Conservation (phyloP, 108 stramenopile genomes). For the Conticribra guillardii region DNA sequence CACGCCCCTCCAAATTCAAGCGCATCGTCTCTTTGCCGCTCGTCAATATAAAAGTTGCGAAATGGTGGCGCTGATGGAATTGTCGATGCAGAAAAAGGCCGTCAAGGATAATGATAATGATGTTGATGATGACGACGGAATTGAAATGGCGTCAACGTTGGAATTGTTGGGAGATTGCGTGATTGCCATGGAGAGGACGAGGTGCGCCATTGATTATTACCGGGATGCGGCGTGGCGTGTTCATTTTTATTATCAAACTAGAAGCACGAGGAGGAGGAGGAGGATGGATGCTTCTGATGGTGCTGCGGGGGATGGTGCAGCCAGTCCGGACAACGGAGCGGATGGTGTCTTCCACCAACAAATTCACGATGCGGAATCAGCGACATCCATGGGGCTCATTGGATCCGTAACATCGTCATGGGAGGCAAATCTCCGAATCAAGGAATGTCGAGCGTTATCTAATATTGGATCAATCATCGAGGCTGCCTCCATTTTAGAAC, state of each 20-base stretch:
- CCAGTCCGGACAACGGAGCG: not conserved
- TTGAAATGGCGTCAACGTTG: slow-evolving; percentile 28
- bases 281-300: too few relatives aligned
- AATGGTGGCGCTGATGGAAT: slow-evolving; percentile 68
- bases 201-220: slow-evolving; percentile 69
- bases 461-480: slow-evolving; percentile 69
- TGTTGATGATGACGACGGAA: not conserved
- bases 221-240: slow-evolving; percentile 43
- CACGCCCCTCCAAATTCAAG: slow-evolving; percentile 62
- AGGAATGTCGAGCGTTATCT: slow-evolving; percentile 78
- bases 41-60: slow-evolving; percentile 79
- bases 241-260: not conserved
- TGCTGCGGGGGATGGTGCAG: not conserved
- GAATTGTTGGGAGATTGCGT: slow-evolving; percentile 81
- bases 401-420: slow-evolving; percentile 24
- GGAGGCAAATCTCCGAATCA: slow-evolving; percentile 61
- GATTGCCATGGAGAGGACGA: slow-evolving; percentile 52
- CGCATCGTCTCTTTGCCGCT: slow-evolving; percentile 49
- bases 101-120: not conserved
- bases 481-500: slow-evolving; percentile 73
- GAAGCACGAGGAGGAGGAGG: not conserved
- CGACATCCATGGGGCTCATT: not conserved
- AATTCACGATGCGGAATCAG: not conserved
- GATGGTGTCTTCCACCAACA: not conserved
- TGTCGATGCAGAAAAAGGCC: slow-evolving; percentile 33